Evolutionary conservation across 1,139 yeast genomes (phyloP).

Genomic region (Kurtzmaniella quercitrusa): DNA sequence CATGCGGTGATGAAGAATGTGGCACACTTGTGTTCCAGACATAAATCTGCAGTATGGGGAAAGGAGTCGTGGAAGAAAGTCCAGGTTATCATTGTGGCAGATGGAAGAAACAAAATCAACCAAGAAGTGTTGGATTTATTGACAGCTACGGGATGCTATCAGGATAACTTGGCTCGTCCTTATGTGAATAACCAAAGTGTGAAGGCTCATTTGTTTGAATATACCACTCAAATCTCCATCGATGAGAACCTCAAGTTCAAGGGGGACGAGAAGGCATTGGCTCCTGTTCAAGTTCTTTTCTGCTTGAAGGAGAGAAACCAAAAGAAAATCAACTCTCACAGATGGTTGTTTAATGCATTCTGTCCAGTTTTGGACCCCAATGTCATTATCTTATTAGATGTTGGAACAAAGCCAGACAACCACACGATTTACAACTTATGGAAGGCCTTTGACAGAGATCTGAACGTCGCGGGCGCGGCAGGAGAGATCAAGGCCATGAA

Average conservation of each 20-base stretch:
- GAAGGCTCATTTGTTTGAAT: slow-evolving; percentile 88
- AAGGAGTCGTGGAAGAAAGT: slow-evolving; percentile 93
- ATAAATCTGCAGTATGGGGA: slow-evolving; percentile 87
- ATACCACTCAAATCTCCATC: slow-evolving; percentile 84
- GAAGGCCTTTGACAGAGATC: slow-evolving; percentile 95
- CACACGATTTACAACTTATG: slow-evolving; percentile 86
- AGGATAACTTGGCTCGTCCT: slow-evolving; percentile 93
- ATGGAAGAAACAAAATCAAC: slow-evolving; percentile 84
- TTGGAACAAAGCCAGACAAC: slow-evolving; percentile 85
- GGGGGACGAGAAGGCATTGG: slow-evolving; percentile 72
- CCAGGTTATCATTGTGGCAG: slow-evolving; percentile 85
- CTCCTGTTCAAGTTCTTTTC: slow-evolving; percentile 88
- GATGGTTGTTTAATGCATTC: slow-evolving; percentile 92
- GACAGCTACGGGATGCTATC: slow-evolving; percentile 93
- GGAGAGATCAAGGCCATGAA: slow-evolving; percentile 95
- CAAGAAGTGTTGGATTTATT: slow-evolving; percentile 79
- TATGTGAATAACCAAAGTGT: slow-evolving; percentile 87
- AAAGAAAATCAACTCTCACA: slow-evolving; percentile 88
- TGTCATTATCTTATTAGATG: slow-evolving; percentile 80
- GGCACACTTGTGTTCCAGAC: slow-evolving; percentile 78
- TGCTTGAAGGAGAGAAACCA: slow-evolving; percentile 86
- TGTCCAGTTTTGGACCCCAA: slow-evolving; percentile 90
- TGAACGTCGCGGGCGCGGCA: slow-evolving; percentile 97
- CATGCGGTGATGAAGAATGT: slow-evolving; percentile 91
- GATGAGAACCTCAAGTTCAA: slow-evolving; percentile 82